These are phyloP conservation scores for Oxalis stricta DNA, from an alignment of 441 rosid species.

Conservation along the genomic window DNA sequence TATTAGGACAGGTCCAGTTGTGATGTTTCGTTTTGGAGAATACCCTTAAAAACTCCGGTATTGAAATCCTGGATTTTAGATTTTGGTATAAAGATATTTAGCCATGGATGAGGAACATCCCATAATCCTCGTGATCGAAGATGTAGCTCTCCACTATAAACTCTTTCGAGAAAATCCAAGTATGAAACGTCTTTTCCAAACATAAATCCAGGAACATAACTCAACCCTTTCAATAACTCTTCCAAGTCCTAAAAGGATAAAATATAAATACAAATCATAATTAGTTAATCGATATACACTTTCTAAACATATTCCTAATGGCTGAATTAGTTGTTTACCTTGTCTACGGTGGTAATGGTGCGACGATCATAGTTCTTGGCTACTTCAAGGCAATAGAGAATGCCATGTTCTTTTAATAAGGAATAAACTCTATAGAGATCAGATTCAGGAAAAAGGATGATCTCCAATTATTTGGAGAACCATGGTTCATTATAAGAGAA, in stretches of 20 bases:
- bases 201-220: slow-evolving; percentile 27
- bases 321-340: no score
- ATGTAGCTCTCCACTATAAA: slow-evolving; percentile 48
- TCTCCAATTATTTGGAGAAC: slow-evolving; percentile 54
- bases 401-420: slow-evolving; percentile 32
- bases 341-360: slow-evolving; percentile 24
- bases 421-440: slow-evolving; percentile 44
- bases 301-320: no score
- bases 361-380: slow-evolving; percentile 53
- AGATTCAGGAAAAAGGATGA: slow-evolving; percentile 55
- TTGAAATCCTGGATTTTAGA: slow-evolving; percentile 52
- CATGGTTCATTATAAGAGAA: slow-evolving; percentile 44
- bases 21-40: slow-evolving; percentile 48
- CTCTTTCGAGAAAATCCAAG: slow-evolving; percentile 66
- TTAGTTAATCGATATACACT: background rate
- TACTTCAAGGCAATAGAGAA: slow-evolving; percentile 74
- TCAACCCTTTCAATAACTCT: slow-evolving; percentile 22
- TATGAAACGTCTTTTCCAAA: slow-evolving; percentile 47
- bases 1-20: slow-evolving; percentile 54
- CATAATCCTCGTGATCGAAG: slow-evolving; percentile 56
- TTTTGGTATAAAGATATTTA: slow-evolving; percentile 66
- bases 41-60: slow-evolving; percentile 43
- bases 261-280: background rate
- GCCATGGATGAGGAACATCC: slow-evolving; percentile 99
- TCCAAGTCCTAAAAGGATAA: slow-evolving; percentile 34